Conservation (phyloP, 1,139 yeast species). For the Nadsonia starkeyi-henricii region DNA sequence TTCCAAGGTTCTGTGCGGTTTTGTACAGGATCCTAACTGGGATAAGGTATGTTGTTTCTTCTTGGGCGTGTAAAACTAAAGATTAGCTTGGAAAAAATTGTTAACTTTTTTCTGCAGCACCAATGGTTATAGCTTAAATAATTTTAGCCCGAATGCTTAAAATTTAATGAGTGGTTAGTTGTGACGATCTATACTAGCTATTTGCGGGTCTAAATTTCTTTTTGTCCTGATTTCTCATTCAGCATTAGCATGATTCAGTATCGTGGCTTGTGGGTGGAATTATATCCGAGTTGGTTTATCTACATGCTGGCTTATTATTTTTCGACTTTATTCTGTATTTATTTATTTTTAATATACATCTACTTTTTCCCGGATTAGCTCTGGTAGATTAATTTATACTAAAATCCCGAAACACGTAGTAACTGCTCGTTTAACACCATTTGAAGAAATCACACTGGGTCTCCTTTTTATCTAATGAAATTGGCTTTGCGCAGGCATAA, state of each 20-base stretch:
- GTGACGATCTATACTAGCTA: no score
- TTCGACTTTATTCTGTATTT: no score
- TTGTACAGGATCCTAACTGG: constrained; percentile 82
- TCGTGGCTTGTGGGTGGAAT: no score
- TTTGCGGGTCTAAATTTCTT: no score
- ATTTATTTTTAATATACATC: no score
- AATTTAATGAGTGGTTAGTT: no score
- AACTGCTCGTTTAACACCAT: constrained; percentile 16
- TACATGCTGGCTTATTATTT: neutral
- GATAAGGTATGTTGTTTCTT: constrained; percentile 29
- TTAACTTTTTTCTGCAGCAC: neutral
- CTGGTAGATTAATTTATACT: no score
- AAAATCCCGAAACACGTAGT: no score
- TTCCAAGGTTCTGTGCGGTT: constrained; percentile 65
- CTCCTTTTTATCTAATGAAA: constrained; percentile 8
- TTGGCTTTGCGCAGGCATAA: constrained; percentile 26
- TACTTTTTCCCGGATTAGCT: no score
- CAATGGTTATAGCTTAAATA: neutral
- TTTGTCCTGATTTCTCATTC: no score
- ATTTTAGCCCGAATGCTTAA: neutral
- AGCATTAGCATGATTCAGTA: no score
- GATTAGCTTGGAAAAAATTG: neutral
- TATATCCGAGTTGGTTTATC: no score
- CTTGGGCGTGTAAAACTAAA: neutral
- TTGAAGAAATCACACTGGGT: constrained; percentile 24